Conservation (phyloP, 2,329 filamentous ascomycete species). For the Mycosphaerella sp. region DNA sequence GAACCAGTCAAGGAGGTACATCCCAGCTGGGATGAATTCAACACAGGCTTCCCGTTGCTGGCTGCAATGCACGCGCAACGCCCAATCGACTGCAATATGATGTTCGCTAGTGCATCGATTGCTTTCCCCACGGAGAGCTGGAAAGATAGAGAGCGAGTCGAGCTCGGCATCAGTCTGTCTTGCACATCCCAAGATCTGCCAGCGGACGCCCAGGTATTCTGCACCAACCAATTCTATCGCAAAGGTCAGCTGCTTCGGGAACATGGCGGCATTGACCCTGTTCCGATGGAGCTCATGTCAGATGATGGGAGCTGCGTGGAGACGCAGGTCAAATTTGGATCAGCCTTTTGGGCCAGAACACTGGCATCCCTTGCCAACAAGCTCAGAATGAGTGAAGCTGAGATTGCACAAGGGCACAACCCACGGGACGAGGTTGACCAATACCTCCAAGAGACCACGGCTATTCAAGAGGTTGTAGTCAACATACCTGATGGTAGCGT, state of each 20-base stretch:
- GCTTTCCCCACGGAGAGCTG: slow-evolving; percentile 37
- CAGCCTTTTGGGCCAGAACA: slow-evolving; percentile 40
- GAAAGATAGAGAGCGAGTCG: slow-evolving; percentile 31
- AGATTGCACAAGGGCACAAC: slow-evolving; percentile 3
- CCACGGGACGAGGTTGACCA: slow-evolving; percentile 26
- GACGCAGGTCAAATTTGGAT: slow-evolving; percentile 37
- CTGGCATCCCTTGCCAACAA: slow-evolving; percentile 30
- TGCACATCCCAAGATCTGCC: slow-evolving; percentile 26
- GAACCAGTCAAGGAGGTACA: slow-evolving; percentile 31
- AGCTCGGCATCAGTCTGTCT: slow-evolving; percentile 30
- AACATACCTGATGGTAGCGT: slow-evolving; percentile 25
- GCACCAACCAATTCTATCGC: slow-evolving; percentile 26
- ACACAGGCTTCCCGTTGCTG: slow-evolving; percentile 29
- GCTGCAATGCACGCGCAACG: slow-evolving; percentile 23
- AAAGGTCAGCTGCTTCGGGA: slow-evolving; percentile 20
- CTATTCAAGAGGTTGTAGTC: slow-evolving; percentile 40
- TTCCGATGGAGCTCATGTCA: slow-evolving; percentile 15
- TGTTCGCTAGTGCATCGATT: slow-evolving; percentile 39
- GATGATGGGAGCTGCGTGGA: slow-evolving; percentile 17
- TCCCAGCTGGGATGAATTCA: slow-evolving; percentile 27
- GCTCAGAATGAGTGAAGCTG: background rate
- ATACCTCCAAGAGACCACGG: slow-evolving; percentile 35
- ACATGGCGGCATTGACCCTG: slow-evolving; percentile 18
- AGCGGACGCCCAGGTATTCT: slow-evolving; percentile 19
- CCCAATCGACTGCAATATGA: slow-evolving; percentile 32